Evolutionary conservation across 768 basidiomycete genomes (phyloP).

Genomic region (Podaxis sp.): DNA sequence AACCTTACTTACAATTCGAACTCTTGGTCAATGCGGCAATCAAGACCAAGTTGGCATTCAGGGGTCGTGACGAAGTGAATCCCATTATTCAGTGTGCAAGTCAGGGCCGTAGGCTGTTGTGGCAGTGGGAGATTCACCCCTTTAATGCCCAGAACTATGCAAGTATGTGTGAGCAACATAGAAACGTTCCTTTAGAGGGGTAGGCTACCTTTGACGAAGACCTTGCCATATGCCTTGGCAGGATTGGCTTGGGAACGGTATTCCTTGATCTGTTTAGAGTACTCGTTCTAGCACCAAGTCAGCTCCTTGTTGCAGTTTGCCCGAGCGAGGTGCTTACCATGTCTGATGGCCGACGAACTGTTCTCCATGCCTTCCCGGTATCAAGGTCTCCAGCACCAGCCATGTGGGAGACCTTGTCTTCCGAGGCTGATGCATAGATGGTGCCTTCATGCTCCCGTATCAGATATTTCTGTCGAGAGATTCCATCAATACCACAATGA

Average conservation of each 20-base stretch:
- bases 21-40: constrained; percentile 78
- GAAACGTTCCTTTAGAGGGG: background rate
- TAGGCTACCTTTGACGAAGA: constrained; percentile 83
- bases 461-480: constrained; percentile 63
- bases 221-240: constrained; percentile 85
- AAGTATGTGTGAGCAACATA: background rate
- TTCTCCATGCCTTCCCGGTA: constrained; percentile 80
- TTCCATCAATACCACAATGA: constrained; percentile 11
- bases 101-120: constrained; percentile 66
- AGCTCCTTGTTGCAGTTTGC: constrained; percentile 11
- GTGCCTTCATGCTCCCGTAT: constrained; percentile 73
- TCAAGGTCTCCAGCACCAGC: constrained; percentile 80
- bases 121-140: constrained; percentile 79
- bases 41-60: constrained; percentile 56
- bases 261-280: constrained; percentile 86
- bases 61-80: constrained; percentile 95
- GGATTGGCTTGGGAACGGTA: constrained; percentile 72
- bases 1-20: constrained; percentile 74
- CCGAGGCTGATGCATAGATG: constrained; percentile 81
- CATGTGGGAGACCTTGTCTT: constrained; percentile 72
- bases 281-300: constrained; percentile 69
- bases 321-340: constrained; percentile 58
- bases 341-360: constrained; percentile 87
- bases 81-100: constrained; percentile 92
- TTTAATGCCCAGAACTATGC: constrained; percentile 71